These are phyloP conservation scores for Elongisporangium anandrum DNA, from an alignment of 352 stramenopile genomes.

Conservation along the genomic window DNA sequence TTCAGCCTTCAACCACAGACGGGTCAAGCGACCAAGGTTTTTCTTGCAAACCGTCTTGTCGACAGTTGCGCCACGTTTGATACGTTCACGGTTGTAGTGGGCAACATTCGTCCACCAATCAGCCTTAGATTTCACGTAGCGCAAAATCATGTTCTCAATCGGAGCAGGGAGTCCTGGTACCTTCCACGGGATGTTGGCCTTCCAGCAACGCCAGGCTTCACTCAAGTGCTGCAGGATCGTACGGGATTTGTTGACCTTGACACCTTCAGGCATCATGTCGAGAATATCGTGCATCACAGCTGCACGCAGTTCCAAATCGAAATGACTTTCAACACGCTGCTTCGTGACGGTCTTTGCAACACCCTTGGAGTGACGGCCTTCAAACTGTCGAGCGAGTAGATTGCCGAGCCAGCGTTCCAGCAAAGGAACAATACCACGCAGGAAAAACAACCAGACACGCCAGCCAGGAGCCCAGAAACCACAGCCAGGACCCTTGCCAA, in stretches of 20 bases:
- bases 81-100: conserved; percentile 99
- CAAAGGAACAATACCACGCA: conserved; percentile 97
- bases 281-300: conserved; percentile 99
- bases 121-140: conserved; percentile 99
- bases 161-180: conserved; percentile 98
- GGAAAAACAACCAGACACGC: conserved; percentile 99
- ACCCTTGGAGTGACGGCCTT: conserved; percentile 98
- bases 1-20: conserved; percentile 99
- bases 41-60: conserved; percentile 99
- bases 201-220: conserved; percentile 98
- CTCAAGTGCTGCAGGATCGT: conserved; percentile 98
- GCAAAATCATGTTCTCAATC: conserved; percentile 99
- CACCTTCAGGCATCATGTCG: conserved; percentile 99
- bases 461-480: conserved; percentile 99
- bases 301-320: conserved; percentile 98
- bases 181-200: conserved; percentile 99
- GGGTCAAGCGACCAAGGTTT: conserved; percentile 97
- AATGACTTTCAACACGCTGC: conserved; percentile 99
- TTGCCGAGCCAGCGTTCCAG: conserved; percentile 99
- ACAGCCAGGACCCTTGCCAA: conserved; percentile 98
- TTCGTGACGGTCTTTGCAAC: conserved; percentile 99
- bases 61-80: conserved; percentile 98
- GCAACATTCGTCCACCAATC: conserved; percentile 99
- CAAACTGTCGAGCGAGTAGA: conserved; percentile 98
- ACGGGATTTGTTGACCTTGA: conserved; percentile 99